phyloP scores from a whole-genome alignment of 345 rosid genomes.

The Populus alba region DNA sequence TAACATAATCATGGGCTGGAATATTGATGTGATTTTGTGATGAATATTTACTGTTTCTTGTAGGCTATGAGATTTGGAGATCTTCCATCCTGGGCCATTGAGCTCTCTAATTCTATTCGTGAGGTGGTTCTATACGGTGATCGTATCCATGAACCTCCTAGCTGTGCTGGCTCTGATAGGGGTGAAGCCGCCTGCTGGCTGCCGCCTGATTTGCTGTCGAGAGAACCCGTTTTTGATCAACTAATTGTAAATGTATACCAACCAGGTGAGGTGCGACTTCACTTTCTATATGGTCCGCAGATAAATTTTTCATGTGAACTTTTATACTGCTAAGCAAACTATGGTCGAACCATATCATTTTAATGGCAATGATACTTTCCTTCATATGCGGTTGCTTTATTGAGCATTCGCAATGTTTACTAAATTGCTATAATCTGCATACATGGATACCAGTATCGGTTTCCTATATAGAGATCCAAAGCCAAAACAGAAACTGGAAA shows the following conservation, averaged over 20 bases:
- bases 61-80: slow-evolving; percentile 95
- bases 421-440: background rate
- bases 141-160: slow-evolving; percentile 22
- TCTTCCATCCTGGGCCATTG: slow-evolving; percentile 74
- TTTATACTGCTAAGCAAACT: background rate
- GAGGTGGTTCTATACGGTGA: slow-evolving; percentile 40
- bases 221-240: slow-evolving; percentile 83
- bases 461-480: background rate
- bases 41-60: background rate
- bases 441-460: background rate
- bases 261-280: slow-evolving; percentile 74
- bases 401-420: background rate
- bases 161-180: slow-evolving; percentile 1
- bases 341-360: background rate
- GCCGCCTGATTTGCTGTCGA: slow-evolving; percentile 58
- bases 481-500: background rate
- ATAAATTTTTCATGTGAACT: background rate
- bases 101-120: slow-evolving; percentile 50
- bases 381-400: background rate
- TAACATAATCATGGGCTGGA: too few species aligned
- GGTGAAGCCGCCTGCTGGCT: slow-evolving; percentile 24
- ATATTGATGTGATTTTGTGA: too few species aligned
- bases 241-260: slow-evolving; percentile 72
- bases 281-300: background rate
- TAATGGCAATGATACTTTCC: background rate